phyloP scores from a whole-genome alignment of 441 rosid species.

The Eutrema salsugineum region DNA sequence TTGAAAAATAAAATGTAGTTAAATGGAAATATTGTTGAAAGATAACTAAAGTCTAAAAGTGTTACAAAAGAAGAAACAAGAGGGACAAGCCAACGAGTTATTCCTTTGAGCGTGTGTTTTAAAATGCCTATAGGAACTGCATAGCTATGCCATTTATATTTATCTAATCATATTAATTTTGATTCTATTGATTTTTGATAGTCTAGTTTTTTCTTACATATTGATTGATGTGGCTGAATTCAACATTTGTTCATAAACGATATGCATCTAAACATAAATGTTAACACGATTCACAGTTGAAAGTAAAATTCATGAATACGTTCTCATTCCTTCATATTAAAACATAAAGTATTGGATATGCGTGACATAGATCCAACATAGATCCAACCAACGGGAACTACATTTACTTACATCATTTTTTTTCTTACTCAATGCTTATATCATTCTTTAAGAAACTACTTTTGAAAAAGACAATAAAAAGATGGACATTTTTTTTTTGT shows the following conservation, averaged over 20 bases:
- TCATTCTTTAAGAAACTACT: constrained; percentile 9
- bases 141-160: not conserved
- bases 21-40: not conserved
- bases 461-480: not conserved
- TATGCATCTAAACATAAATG: too few species aligned
- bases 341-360: not conserved
- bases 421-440: not conserved
- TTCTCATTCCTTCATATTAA: too few species aligned
- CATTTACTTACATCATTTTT: not conserved
- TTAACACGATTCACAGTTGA: too few species aligned
- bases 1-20: not conserved
- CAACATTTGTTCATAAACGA: too few species aligned
- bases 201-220: too few species aligned
- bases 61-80: not conserved
- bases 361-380: constrained; percentile 10
- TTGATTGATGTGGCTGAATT: too few species aligned
- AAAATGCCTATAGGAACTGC: not conserved
- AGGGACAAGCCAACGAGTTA: constrained; percentile 6
- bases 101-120: not conserved
- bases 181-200: not conserved
- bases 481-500: not conserved
- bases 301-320: too few species aligned
- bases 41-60: not conserved
- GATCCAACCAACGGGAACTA: constrained; percentile 15
- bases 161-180: not conserved